Evolutionary conservation across 768 basidiomycete genomes (phyloP), one percentile per base, ranked within the genome.

Genomic region (Leccinum subgranulosum): DNA sequence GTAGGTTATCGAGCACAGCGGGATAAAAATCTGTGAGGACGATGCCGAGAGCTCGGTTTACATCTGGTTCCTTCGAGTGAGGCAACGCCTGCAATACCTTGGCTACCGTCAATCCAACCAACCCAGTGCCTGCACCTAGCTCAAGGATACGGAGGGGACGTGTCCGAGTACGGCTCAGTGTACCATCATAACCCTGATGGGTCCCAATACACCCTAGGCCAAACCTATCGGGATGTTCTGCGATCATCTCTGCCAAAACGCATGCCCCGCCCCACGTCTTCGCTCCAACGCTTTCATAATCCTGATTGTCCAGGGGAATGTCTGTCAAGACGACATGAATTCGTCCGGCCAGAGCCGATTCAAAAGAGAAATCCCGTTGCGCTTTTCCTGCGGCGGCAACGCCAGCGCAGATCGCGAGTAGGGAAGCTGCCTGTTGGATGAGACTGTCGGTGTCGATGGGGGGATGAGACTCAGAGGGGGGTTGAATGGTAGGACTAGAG

Each of bases 231-330:
- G 91, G 88, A 29, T 76, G 67, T 28, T 84, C 78, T 3, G 81
- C 81, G 41, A 94, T 82, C 73, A 85, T 80, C 66, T 91, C 87
- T 0, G 91, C 83, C 55, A 95, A 77, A 7, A 94, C 82, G 62
- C 87, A 92, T 3, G 90, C 87, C 10, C 87, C 84, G 4, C 91
- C 92, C 93, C 92, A 95, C 0, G 92, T 94, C 73, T 94, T 92
- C 27, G 90, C 85, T 1, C 92, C 92, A 17, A 92, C 84, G 54
- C 85, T 88, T 12, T 76, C 73, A 60, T 84, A 86, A 62, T 90
- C 87, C n/a, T 78, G 73, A 55, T 89, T 85, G 51, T 85, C 81
- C 45, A 92, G 72, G 2, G 89, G 83, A 2, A 85, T 79, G 68
- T 94, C 92, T 29, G 76, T 84, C 50, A 94, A 64, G 52, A 75